These are phyloP conservation scores for Arachis hypogaea DNA, from an alignment of 306 rosid genomes.

Conservation along the genomic window DNA sequence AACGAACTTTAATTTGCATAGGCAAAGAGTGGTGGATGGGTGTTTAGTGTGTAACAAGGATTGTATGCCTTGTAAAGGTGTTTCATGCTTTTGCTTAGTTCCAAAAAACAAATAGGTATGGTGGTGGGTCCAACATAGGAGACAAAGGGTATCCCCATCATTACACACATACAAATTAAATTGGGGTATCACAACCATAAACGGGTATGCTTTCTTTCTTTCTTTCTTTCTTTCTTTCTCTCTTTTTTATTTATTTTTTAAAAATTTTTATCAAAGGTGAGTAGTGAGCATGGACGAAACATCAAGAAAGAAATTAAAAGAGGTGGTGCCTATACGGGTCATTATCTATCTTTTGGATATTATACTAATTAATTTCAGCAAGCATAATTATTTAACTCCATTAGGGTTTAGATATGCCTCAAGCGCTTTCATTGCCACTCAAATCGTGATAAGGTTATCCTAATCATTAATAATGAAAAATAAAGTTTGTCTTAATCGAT, in stretches of 20 bases:
- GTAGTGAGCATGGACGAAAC: slow-evolving; percentile 32
- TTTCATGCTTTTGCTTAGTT: slow-evolving; percentile 18
- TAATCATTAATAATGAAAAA: slow-evolving; percentile 3
- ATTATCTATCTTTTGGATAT: slow-evolving; percentile 43
- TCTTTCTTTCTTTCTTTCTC: too few species aligned
- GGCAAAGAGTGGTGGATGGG: background rate
- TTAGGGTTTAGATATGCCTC: slow-evolving; percentile 48
- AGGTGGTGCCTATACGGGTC: slow-evolving; percentile 28
- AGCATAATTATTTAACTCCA: slow-evolving; percentile 50
- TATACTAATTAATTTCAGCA: slow-evolving; percentile 34
- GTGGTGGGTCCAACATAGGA: slow-evolving; percentile 55
- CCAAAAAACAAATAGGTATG: slow-evolving; percentile 38
- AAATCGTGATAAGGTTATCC: slow-evolving; percentile 43
- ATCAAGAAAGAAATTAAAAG: slow-evolving; percentile 9
- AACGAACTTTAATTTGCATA: too few species aligned
- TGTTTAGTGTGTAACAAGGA: slow-evolving; percentile 9
- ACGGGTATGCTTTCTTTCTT: background rate
- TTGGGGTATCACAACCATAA: slow-evolving; percentile 49
- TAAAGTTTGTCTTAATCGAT: too few species aligned
- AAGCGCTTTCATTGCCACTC: slow-evolving; percentile 49
- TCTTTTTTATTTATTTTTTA: too few species aligned
- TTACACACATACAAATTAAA: slow-evolving; percentile 58
- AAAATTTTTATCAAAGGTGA: slow-evolving; percentile 45
- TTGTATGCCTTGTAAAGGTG: slow-evolving; percentile 34
- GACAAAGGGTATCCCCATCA: slow-evolving; percentile 81